Evolutionary conservation across 805 yeast genomes (phyloP).

Genomic region (Wickerhamiella azyma): DNA sequence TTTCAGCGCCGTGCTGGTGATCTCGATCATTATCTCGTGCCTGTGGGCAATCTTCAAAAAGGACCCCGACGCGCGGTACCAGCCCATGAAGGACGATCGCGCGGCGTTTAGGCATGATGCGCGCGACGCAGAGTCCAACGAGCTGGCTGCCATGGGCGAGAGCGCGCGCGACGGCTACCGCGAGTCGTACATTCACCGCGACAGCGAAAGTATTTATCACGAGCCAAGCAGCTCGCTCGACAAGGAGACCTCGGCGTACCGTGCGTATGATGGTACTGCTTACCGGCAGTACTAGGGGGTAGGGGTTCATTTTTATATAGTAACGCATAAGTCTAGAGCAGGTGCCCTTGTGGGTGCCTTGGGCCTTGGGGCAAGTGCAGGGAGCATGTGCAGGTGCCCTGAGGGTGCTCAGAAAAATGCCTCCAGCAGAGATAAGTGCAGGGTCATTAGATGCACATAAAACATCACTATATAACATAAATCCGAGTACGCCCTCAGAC

Average conservation of each 20-base stretch:
- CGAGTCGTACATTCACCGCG: slow-evolving; percentile 15
- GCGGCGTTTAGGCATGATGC: slow-evolving; percentile 61
- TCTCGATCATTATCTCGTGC: slow-evolving; percentile 83
- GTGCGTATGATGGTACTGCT: not conserved
- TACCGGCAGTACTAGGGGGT: not conserved
- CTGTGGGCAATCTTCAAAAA: slow-evolving; percentile 67
- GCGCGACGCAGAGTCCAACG: slow-evolving; percentile 28
- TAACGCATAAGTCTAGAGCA: too few relatives aligned
- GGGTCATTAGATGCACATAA: too few relatives aligned
- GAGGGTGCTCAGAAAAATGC: too few relatives aligned
- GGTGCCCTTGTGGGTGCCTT: too few relatives aligned
- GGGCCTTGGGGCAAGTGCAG: too few relatives aligned
- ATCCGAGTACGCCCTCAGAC: too few relatives aligned
- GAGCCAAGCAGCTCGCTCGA: slow-evolving; percentile 6
- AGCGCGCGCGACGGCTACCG: slow-evolving; percentile 26
- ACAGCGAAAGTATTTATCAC: slow-evolving; percentile 8
- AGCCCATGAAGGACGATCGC: slow-evolving; percentile 93
- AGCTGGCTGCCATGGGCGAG: slow-evolving; percentile 61
- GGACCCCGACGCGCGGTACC: slow-evolving; percentile 91
- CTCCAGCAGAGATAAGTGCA: too few relatives aligned
- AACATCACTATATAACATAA: too few relatives aligned
- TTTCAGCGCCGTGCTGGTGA: slow-evolving; percentile 64
- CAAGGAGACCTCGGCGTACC: slow-evolving; percentile 1
- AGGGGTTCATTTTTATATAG: too few relatives aligned
- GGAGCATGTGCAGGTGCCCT: too few relatives aligned